Conservation (phyloP, 2,329 filamentous ascomycete genomes). For the Pseudomassariella vexata region DNA sequence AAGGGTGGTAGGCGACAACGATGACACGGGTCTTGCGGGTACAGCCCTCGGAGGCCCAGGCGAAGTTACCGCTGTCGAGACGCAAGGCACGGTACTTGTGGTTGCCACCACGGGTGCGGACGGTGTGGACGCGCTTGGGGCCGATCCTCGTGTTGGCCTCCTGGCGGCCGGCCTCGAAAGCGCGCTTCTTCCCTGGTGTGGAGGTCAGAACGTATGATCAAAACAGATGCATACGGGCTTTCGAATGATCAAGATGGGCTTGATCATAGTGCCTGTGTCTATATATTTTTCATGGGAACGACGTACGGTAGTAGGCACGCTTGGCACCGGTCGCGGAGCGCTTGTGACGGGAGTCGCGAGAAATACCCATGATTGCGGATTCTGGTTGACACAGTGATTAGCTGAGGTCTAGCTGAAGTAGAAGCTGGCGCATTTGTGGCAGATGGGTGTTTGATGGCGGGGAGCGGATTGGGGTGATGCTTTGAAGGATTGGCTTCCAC, state of each 20-base stretch:
- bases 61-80: conserved; percentile 98
- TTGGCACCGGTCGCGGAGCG: conserved; percentile 98
- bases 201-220: conserved; percentile 69
- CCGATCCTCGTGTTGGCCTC: conserved; percentile 99
- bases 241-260: conserved; percentile 32
- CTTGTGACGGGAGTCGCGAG: conserved; percentile 99
- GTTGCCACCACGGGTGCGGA: conserved; percentile 97
- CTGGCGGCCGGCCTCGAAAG: conserved; percentile 99
- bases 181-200: conserved; percentile 82
- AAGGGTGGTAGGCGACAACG: conserved; percentile 96
- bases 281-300: conserved; percentile 15
- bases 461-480: too few relatives aligned
- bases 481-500: background rate
- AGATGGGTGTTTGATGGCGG: too few relatives aligned
- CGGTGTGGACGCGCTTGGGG: conserved; percentile 90
- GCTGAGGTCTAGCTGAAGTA: background rate
- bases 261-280: conserved; percentile 1
- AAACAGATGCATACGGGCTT: conserved; percentile 57
- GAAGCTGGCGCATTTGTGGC: background rate
- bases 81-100: conserved; percentile 99
- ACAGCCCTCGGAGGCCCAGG: conserved; percentile 96
- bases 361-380: conserved; percentile 96
- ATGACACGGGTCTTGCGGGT: conserved; percentile 99
- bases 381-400: conserved; percentile 30
- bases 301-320: conserved; percentile 84